Percentiles rank a stretch among this genome's conserved stretches.
These are phyloP conservation scores for Gossypium laxum DNA, from an alignment of 441 rosid genomes.

Conservation along the genomic window DNA sequence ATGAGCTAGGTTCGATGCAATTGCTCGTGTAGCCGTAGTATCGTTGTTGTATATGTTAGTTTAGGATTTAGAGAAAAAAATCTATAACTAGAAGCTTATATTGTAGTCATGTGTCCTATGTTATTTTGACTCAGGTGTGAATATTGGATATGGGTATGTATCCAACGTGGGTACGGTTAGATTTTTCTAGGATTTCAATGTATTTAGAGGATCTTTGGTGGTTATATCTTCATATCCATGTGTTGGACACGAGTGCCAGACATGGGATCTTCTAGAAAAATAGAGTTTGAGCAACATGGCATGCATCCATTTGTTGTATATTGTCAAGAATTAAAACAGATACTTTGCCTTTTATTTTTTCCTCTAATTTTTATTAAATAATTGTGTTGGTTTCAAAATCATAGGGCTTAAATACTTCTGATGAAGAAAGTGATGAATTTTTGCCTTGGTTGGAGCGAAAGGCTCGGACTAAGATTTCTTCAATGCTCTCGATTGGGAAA, in stretches of 20 bases:
- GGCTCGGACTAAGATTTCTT: conserved; percentile 46
- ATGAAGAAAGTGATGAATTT: conserved; percentile 40
- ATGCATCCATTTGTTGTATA: neutral
- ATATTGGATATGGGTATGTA: neutral
- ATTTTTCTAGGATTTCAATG: neutral
- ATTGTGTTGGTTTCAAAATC: neutral
- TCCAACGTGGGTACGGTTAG: neutral
- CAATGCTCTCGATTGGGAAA: conserved; percentile 53
- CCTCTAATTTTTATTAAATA: neutral
- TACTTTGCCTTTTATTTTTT: neutral
- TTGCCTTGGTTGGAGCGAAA: conserved; percentile 66
- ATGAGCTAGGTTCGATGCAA: neutral
- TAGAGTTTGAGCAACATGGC: neutral
- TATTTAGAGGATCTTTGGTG: neutral
- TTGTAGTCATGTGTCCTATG: neutral
- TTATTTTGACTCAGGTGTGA: neutral
- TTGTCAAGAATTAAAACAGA: neutral
- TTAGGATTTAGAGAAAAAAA: neutral
- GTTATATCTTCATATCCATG: neutral
- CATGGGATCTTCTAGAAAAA: neutral
- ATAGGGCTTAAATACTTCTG: conserved; percentile 24
- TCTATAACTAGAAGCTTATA: neutral
- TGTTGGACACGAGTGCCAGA: neutral
- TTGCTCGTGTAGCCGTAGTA: neutral
- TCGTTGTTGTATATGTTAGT: neutral